Evolutionary conservation across 164 flowering plant genomes (phyloP), one percentile per base, ranked within the genome.

Genomic region (Stephania yunnanensis): DNA sequence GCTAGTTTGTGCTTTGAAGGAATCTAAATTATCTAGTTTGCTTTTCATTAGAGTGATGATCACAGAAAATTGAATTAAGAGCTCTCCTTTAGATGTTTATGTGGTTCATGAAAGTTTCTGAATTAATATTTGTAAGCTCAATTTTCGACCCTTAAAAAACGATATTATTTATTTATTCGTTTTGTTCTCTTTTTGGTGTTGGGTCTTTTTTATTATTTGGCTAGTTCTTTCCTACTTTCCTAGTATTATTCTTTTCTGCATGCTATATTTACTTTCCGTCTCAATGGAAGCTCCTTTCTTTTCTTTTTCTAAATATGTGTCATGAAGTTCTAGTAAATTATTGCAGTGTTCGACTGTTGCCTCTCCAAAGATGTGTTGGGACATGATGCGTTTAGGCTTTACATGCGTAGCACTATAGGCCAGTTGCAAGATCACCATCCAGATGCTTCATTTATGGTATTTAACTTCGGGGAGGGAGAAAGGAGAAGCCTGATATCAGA

Each of bases 401-500:
- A 95, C 86, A 73, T 93, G 90, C 88, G 87, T 77, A 94, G 95
- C 71, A 91, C 93, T 78, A 95, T 92, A 46, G 89, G 89, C 55
- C 95, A 93, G 84, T 83, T 95, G 55, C 97, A 89, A 69, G 96
- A 93, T 63, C 82, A 92, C 81, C 91, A 77, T 76, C 91, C 92
- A 3, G 98, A 95, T 81, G 95, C 97, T 71, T 91, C 97, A 31
- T 95, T 93, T 82, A 90, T 95, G 97, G 94, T 93, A 70, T 92
- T 93, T 75, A 93, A 95, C 88, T 93, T 95, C 68, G 89, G 90
- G 81, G 94, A 91, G 82, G 96, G 95, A 74, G 92, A 88, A 22
- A 86, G 78, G 84, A 87, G 91, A 86, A 90, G 97, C 80, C 95
- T 87, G 75, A 83, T 93, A 61, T 86, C 89, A 8, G 95, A 93